Evolutionary conservation across 2,329 filamentous ascomycete species (phyloP).

Genomic region (Aspergillus pseudotamarii): DNA sequence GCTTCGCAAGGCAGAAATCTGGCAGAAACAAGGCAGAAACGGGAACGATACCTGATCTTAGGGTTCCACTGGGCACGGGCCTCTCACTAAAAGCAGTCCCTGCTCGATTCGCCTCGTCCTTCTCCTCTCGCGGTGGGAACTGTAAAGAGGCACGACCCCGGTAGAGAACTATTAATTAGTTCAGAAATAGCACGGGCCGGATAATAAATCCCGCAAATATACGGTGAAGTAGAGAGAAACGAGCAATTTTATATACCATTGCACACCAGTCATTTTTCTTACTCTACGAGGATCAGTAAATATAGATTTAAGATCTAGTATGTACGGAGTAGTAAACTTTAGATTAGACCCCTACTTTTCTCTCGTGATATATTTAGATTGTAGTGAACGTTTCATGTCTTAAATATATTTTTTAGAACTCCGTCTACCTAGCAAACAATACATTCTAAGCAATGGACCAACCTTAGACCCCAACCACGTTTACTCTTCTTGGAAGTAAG

Average conservation of each 20-base stretch:
- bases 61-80: not conserved
- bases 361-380: not conserved
- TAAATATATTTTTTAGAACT: no score
- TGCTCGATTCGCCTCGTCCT: no score
- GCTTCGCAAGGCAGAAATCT: not conserved
- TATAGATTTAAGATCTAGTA: not conserved
- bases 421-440: no score
- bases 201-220: not conserved
- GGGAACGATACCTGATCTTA: not conserved
- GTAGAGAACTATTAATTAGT: not conserved
- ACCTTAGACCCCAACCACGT: no score
- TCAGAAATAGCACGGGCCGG: not conserved
- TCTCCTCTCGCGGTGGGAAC: no score
- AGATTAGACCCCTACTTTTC: not conserved
- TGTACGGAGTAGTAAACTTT: not conserved
- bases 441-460: no score
- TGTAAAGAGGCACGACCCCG: not conserved
- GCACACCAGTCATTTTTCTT: no score
- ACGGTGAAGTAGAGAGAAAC: not conserved
- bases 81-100: not conserved
- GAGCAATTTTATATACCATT: not conserved
- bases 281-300: not conserved
- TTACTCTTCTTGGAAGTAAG: not conserved
- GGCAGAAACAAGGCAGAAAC: not conserved
- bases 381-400: no score